Evolutionary conservation across 2,329 filamentous ascomycete species (phyloP).

Genomic region (Calonectria naviculata): DNA sequence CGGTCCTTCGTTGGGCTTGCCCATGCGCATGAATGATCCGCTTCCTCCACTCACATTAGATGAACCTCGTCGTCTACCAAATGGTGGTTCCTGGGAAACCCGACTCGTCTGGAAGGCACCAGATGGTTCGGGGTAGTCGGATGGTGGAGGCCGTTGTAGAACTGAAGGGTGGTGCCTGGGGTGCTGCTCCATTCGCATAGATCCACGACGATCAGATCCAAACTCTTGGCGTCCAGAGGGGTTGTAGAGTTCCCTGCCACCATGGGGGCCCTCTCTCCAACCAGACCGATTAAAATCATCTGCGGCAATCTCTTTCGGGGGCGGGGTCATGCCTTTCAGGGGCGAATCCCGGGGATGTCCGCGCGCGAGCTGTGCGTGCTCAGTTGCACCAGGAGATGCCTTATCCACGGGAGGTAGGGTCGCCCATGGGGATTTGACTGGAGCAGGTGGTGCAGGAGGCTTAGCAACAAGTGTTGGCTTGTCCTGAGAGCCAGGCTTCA

Average conservation of each 20-base stretch:
- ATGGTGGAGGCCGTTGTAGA: conserved; percentile 76
- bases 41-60: conserved; percentile 93
- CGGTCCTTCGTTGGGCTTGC: conserved; percentile 55
- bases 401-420: conserved; percentile 86
- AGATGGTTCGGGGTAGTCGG: conserved; percentile 82
- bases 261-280: conserved; percentile 78
- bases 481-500: conserved; percentile 73
- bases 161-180: conserved; percentile 82
- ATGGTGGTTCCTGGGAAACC: conserved; percentile 73
- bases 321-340: conserved; percentile 64
- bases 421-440: conserved; percentile 93
- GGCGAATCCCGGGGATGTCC: conserved; percentile 67
- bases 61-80: conserved; percentile 83
- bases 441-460: conserved; percentile 72
- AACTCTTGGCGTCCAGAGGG: conserved; percentile 96
- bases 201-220: conserved; percentile 80
- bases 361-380: conserved; percentile 59
- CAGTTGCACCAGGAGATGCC: conserved; percentile 72
- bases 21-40: conserved; percentile 70
- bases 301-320: conserved; percentile 84
- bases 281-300: conserved; percentile 91
- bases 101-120: conserved; percentile 86
- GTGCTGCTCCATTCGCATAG: conserved; percentile 73
- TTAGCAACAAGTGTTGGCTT: conserved; percentile 81
- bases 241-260: conserved; percentile 86